Percentiles rank a stretch among this genome's conserved stretches.
These are phyloP conservation scores for Tagetes patula DNA, from an alignment of 129 eudicot genomes.

Conservation along the genomic window DNA sequence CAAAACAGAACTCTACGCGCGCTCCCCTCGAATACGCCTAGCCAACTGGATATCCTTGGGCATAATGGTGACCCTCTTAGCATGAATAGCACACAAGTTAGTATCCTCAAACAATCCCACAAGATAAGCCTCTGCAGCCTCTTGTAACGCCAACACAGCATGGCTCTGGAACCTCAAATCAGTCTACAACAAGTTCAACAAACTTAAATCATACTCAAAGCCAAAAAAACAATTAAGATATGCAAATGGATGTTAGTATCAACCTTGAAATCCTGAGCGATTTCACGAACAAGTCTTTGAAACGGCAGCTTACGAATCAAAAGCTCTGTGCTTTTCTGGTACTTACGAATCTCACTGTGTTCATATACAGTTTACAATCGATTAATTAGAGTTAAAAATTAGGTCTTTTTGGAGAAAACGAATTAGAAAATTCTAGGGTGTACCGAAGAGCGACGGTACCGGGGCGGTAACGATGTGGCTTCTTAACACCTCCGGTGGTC, in stretches of 20 bases:
- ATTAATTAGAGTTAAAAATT: not conserved
- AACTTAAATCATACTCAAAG: not conserved
- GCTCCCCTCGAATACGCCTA: constrained; percentile 89
- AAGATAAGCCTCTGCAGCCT: constrained; percentile 79
- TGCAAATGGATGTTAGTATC: not conserved
- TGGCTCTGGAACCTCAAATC: constrained; percentile 93
- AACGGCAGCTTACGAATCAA: constrained; percentile 84
- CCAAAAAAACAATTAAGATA: not conserved
- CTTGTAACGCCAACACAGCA: constrained; percentile 85
- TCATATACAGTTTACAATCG: not conserved
- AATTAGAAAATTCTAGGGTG: not conserved
- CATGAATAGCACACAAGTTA: constrained; percentile 86
- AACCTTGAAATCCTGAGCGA: constrained; percentile 88
- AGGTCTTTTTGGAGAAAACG: not conserved
- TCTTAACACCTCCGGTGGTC: constrained; percentile 89
- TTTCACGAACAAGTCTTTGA: constrained; percentile 95
- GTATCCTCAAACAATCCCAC: constrained; percentile 89
- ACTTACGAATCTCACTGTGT: constrained; percentile 82
- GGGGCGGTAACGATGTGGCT: constrained; percentile 86
- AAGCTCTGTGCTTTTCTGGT: constrained; percentile 90
- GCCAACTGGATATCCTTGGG: constrained; percentile 95
- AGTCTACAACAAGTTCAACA: constrained; percentile 43
- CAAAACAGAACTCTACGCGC: constrained; percentile 64
- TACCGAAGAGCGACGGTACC: constrained; percentile 88
- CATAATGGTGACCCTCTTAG: constrained; percentile 93